A percentile compares a stretch with the other conserved stretches of the same genome.
Conservation (phyloP, 371 early-diverging fungal species). For the Blakeslea trispora region DNA sequence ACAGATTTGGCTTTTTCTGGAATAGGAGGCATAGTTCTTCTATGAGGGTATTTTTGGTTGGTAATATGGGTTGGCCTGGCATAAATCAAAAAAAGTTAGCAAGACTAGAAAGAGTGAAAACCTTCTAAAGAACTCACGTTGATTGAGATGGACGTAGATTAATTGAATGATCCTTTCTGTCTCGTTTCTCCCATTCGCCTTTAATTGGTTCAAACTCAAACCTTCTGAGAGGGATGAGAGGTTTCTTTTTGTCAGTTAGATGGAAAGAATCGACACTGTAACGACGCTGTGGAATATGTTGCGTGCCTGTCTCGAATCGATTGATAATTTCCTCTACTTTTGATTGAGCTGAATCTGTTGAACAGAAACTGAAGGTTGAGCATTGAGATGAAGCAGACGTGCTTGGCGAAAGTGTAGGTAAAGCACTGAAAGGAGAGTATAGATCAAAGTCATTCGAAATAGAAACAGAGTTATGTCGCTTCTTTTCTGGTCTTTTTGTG, state of each 20-base stretch:
- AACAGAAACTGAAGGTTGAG: neutral
- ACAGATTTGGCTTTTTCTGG: constrained; percentile 6
- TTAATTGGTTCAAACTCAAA: constrained; percentile 25
- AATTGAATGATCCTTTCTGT: neutral
- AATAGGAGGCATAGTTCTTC: constrained; percentile 7
- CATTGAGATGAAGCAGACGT: neutral
- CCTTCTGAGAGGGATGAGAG: constrained; percentile 12
- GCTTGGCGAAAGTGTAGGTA: neutral
- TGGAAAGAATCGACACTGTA: constrained; percentile 13
- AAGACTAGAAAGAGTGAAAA: too few species aligned
- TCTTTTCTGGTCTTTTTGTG: neutral
- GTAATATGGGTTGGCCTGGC: constrained; percentile 6
- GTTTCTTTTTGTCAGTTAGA: neutral
- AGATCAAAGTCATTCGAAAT: neutral
- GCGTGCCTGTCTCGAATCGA: constrained; percentile 16
- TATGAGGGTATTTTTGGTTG: neutral
- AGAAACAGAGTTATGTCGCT: neutral
- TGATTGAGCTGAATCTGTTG: neutral
- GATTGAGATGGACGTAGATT: constrained; percentile 12
- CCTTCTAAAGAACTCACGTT: constrained; percentile 6
- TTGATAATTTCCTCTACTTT: constrained; percentile 18
- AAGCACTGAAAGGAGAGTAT: neutral
- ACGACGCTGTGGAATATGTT: neutral
- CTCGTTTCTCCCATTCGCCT: constrained; percentile 23
- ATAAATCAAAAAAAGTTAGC: too few species aligned